phyloP scores from a whole-genome alignment of 1,284 basidiomycete genomes.

The Waitea zeae region DNA sequence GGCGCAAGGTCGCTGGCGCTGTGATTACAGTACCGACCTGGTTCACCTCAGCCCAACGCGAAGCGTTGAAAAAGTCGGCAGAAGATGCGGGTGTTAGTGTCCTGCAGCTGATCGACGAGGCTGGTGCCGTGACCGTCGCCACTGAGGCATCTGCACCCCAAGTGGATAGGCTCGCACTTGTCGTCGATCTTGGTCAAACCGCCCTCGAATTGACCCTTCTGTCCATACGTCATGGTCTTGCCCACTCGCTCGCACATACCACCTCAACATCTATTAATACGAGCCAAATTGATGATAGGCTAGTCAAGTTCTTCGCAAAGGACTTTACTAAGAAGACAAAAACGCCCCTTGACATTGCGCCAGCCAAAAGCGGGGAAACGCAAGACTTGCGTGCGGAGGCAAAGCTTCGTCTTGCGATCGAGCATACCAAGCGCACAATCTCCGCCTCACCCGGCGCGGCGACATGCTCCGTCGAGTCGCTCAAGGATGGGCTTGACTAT shows the following conservation, averaged over 20 bases:
- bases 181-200: constrained; percentile 58
- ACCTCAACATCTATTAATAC: constrained; percentile 31
- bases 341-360: constrained; percentile 47
- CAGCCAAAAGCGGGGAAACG: constrained; percentile 32
- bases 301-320: constrained; percentile 87
- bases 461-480: constrained; percentile 81
- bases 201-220: constrained; percentile 44
- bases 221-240: constrained; percentile 50
- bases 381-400: constrained; percentile 80
- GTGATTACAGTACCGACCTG: constrained; percentile 74
- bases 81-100: constrained; percentile 74
- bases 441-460: constrained; percentile 79
- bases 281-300: constrained; percentile 60
- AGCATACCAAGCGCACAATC: constrained; percentile 90
- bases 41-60: constrained; percentile 56
- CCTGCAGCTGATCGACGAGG: constrained; percentile 74
- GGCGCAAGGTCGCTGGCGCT: constrained; percentile 64
- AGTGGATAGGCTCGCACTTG: constrained; percentile 46
- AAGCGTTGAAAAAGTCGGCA: constrained; percentile 60
- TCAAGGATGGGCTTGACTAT: constrained; percentile 91
- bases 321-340: constrained; percentile 98
- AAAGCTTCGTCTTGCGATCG: constrained; percentile 84
- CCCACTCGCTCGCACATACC: constrained; percentile 33
- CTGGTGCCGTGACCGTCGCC: constrained; percentile 56
- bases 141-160: constrained; percentile 29